Percentiles rank a stretch among this genome's conserved stretches.
Evolutionary conservation across 768 basidiomycete genomes (phyloP).

Genomic region (Phylloporus arenicola): DNA sequence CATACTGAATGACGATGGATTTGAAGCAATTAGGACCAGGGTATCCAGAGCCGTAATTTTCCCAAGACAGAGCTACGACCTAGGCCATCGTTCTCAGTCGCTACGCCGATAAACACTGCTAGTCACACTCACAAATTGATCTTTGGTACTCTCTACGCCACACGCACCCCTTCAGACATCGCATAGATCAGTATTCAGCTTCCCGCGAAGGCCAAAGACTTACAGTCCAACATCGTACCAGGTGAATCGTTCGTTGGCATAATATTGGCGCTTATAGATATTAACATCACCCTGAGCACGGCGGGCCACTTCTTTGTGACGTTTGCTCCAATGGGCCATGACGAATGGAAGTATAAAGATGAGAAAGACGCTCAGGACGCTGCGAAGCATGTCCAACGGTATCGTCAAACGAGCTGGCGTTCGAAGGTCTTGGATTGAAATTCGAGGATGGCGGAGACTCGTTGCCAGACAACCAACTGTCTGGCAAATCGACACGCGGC

Average conservation of each 20-base stretch:
- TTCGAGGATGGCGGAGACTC: neutral
- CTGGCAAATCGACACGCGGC: neutral
- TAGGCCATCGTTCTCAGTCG: conserved; percentile 17
- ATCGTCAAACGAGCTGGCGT: conserved; percentile 19
- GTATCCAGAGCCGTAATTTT: conserved; percentile 55
- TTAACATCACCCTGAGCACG: conserved; percentile 40
- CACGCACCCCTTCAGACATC: conserved; percentile 48
- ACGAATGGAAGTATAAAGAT: conserved; percentile 32
- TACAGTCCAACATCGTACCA: conserved; percentile 55
- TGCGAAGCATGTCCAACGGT: conserved; percentile 14
- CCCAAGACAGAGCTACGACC: conserved; percentile 50
- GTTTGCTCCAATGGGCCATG: conserved; percentile 32
- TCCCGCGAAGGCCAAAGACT: conserved; percentile 10
- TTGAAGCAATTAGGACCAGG: conserved; percentile 63
- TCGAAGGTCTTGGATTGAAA: conserved; percentile 2
- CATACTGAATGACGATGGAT: conserved; percentile 53
- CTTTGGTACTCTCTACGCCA: conserved; percentile 34
- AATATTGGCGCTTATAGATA: conserved; percentile 36
- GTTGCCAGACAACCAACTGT: conserved; percentile 17
- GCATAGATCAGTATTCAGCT: conserved; percentile 3
- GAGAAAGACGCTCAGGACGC: conserved; percentile 30
- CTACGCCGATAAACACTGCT: neutral
- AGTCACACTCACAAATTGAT: conserved; percentile 41
- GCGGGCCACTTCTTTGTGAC: conserved; percentile 46
- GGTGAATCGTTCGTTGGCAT: conserved; percentile 39